Base-by-base conservation (phyloP, 2,329 filamentous ascomycete genomes). In the Calonectria pseudoturangicola region DNA sequence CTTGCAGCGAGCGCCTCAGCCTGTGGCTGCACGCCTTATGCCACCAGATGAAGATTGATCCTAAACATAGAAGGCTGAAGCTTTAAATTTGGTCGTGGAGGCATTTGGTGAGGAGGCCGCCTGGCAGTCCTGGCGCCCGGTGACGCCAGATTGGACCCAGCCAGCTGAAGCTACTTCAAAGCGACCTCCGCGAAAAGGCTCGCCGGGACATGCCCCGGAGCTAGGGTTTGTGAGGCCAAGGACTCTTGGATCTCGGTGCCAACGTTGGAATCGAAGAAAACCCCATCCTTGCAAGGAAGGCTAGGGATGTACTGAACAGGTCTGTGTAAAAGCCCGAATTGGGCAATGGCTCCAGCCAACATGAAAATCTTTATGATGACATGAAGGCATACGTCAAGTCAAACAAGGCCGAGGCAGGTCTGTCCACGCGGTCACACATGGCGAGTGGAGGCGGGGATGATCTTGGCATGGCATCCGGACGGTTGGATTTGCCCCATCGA, bases 201-300 rank as follows among this genome's bases (percentile, higher is more conserved):
- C 65, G 8, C 73, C 70, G 66, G 74, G 70, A 70, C 72, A 66
- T 28, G 65, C 74, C 72, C 76, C 67, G 70, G 73, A 69, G 68
- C 70, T 60, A 71, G 75, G 73, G 74, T 68, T 72, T 50, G 43
- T 36, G 64, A 48, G 64, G 64, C 63, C 33, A 51, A 62, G 72
- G 51, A 58, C 65, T 69, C 68, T 50, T 66, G 68, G 75, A 79
- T 73, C 68, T 77, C 66, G 66, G 41, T 68, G 66, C 56, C 45
- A 64, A 62, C 47, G 50, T 54, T 70, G 47, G 51, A 71, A 58
- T 36, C 47, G 74, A 73, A 71, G 21, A 21, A 50, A 45, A 50
- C 30, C 28, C 21, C 48, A 60, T 56, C 58, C 70, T 74, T 28
- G 63, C 54, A 39, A 39, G 50, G 62, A 62, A 71, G 66, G 45